phyloP scores from a whole-genome alignment of 257 asterid species.

The Oldenlandia corymbosa region DNA sequence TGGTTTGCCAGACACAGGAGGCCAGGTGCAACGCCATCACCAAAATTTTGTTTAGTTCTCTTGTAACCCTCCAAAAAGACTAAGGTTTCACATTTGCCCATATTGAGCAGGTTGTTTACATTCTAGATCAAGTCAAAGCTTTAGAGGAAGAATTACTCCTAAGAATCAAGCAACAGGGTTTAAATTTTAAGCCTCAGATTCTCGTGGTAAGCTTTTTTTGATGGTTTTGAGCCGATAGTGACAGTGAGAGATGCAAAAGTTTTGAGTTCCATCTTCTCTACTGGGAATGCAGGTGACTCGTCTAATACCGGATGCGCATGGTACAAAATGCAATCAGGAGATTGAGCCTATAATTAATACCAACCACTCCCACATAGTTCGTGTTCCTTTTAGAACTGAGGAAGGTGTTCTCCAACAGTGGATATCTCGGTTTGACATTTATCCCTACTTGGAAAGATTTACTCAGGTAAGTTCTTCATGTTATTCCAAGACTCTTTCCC shows the following conservation, averaged over 20 bases:
- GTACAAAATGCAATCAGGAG: conserved; percentile 68
- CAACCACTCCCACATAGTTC: conserved; percentile 53
- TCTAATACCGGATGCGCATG: conserved; percentile 71
- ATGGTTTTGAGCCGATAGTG: not conserved
- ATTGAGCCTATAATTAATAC: conserved; percentile 66
- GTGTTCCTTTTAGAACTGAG: conserved; percentile 68
- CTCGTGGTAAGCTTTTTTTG: conserved; percentile 48
- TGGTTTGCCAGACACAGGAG: conserved; percentile 85
- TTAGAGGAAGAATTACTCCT: conserved; percentile 63
- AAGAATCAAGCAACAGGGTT: conserved; percentile 67
- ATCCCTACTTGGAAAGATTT: conserved; percentile 70
- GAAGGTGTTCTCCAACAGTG: conserved; percentile 65
- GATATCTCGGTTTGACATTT: conserved; percentile 76
- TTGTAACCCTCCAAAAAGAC: not conserved
- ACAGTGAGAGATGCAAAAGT: not conserved
- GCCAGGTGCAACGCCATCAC: conserved; percentile 46
- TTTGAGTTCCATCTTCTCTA: conserved; percentile 11
- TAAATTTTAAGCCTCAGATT: conserved; percentile 64
- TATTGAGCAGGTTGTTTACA: conserved; percentile 62
- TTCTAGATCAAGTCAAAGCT: conserved; percentile 83
- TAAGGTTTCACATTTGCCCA: not conserved
- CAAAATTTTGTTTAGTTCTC: not conserved
- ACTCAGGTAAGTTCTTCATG: conserved; percentile 33
- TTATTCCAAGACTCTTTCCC: not conserved
- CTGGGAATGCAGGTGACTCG: conserved; percentile 53